Conservation (phyloP, 148 eudicot genomes). For the Salicornia ramosissima region DNA sequence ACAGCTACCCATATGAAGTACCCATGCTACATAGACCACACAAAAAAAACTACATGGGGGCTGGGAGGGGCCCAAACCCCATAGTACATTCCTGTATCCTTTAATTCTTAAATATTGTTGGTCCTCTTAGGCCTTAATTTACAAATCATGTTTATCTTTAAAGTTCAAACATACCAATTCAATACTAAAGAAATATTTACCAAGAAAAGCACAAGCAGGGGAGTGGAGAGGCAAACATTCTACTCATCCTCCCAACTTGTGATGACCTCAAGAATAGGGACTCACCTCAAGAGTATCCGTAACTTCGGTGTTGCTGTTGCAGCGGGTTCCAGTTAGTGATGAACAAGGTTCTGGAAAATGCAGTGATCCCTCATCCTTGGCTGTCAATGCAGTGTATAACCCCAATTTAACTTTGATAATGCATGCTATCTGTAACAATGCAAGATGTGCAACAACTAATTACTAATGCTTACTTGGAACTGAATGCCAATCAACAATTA, state of each 20-base stretch:
- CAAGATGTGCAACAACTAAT: neutral
- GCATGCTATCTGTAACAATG: neutral
- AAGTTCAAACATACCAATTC: neutral
- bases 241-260: neutral
- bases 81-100: too few relatives aligned
- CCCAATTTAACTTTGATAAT: neutral
- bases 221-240: slow-evolving; percentile 5
- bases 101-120: too few relatives aligned
- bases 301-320: neutral
- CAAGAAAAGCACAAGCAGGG: neutral
- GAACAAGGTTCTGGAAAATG: slow-evolving; percentile 12
- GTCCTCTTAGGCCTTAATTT: too few relatives aligned
- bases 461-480: slow-evolving; percentile 19
- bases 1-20: too few relatives aligned
- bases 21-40: too few relatives aligned
- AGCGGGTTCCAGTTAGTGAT: slow-evolving; percentile 12
- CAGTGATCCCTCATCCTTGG: slow-evolving; percentile 21
- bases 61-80: too few relatives aligned
- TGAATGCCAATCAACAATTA: slow-evolving; percentile 18
- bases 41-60: too few relatives aligned
- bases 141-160: too few relatives aligned
- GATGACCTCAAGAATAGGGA: neutral
- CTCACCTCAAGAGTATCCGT: slow-evolving; percentile 22
- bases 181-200: neutral
- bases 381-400: slow-evolving; percentile 15